A percentile compares a stretch with the other conserved stretches of the same genome.
Evolutionary conservation across 106 monocot genomes (phyloP).

Genomic region (Dendrobium nobile): DNA sequence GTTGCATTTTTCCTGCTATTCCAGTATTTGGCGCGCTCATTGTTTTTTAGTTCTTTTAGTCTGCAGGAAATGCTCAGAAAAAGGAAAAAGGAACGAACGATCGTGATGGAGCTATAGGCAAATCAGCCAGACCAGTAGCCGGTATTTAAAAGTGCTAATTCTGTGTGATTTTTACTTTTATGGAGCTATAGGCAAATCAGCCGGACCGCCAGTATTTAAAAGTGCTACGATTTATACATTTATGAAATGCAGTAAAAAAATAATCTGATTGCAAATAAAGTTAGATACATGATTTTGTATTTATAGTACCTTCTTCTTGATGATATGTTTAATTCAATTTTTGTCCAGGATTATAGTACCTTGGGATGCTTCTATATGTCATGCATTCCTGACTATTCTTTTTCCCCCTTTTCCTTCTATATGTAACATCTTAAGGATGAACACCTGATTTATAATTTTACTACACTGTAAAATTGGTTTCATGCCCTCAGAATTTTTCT

Average conservation of each 20-base stretch:
- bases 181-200: slow-evolving; percentile 22
- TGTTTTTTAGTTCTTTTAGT: slow-evolving; percentile 33
- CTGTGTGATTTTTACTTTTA: background rate
- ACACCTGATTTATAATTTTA: background rate
- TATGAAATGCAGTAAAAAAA: background rate
- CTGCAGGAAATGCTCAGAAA: slow-evolving; percentile 66
- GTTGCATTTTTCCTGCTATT: slow-evolving; percentile 6
- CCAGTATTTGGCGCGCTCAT: slow-evolving; percentile 2
- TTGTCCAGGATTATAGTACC: background rate
- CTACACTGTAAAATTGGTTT: too few species aligned
- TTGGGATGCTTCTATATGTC: background rate
- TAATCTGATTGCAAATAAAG: background rate
- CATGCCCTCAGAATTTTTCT: too few species aligned
- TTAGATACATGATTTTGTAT: background rate
- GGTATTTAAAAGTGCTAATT: slow-evolving; percentile 30
- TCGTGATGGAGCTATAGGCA: slow-evolving; percentile 21
- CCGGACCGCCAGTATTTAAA: slow-evolving; percentile 38
- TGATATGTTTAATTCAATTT: background rate
- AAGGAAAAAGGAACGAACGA: slow-evolving; percentile 47
- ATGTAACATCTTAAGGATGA: background rate
- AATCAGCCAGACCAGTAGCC: slow-evolving; percentile 23
- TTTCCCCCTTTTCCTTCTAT: background rate
- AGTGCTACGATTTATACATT: background rate
- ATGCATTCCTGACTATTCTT: background rate
- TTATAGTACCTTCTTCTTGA: background rate